Evolutionary conservation across 2,329 filamentous ascomycete species (phyloP).

Genomic region (Scytalidium sp.): DNA sequence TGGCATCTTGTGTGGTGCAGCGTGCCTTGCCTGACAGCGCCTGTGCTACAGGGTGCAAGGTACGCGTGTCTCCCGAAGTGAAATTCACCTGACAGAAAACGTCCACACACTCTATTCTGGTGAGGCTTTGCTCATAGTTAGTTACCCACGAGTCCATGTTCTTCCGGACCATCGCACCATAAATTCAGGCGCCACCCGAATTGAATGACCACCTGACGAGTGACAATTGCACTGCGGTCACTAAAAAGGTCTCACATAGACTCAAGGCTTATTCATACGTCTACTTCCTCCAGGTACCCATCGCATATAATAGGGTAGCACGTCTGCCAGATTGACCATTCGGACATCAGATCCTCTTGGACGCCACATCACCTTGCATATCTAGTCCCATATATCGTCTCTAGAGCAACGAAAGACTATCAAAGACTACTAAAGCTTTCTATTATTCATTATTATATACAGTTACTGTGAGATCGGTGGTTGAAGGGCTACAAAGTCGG

Average conservation of each 20-base stretch:
- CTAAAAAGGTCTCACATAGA: neutral
- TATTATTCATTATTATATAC: too few species aligned
- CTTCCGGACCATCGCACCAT: neutral
- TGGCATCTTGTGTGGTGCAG: too few species aligned
- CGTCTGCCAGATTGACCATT: neutral
- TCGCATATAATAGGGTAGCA: neutral
- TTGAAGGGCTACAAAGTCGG: too few species aligned
- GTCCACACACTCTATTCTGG: neutral
- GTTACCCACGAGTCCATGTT: too few species aligned
- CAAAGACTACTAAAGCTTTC: too few species aligned
- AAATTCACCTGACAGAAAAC: neutral
- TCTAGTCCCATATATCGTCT: neutral
- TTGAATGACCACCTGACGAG: neutral
- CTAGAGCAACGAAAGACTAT: neutral
- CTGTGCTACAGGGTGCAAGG: neutral
- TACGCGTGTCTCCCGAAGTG: neutral
- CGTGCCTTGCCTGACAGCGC: neutral
- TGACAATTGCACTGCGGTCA: neutral
- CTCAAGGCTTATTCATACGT: neutral
- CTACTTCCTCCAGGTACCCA: neutral
- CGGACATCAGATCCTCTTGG: neutral
- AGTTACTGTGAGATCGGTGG: too few species aligned
- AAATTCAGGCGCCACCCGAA: neutral
- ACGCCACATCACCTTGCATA: neutral
- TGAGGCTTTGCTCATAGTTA: neutral